phyloP scores from a whole-genome alignment of 768 basidiomycete genomes.

The Leucosporidium yakuticum region DNA sequence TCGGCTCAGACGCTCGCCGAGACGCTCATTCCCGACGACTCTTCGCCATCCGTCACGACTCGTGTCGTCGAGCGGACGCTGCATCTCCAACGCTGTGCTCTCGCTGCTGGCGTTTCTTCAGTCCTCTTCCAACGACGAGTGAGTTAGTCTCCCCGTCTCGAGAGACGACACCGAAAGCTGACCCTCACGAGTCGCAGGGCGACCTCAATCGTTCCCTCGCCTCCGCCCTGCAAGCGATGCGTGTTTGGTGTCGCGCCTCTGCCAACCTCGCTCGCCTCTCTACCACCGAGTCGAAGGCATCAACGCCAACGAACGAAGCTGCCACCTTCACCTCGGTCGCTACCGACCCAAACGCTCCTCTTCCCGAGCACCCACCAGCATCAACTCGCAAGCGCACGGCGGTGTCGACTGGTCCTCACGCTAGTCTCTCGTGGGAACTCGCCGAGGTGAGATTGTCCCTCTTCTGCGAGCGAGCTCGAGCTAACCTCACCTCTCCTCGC shows the following conservation, averaged over 20 bases:
- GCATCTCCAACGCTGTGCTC: slow-evolving; percentile 61
- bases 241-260: slow-evolving; percentile 30
- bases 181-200: slow-evolving; percentile 48
- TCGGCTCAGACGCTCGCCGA: slow-evolving; percentile 45
- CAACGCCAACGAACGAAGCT: slow-evolving; percentile 13
- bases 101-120: slow-evolving; percentile 65
- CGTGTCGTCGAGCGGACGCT: slow-evolving; percentile 58
- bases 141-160: background rate
- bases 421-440: slow-evolving; percentile 66
- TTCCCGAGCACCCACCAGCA: slow-evolving; percentile 14
- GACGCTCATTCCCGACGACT: slow-evolving; percentile 50
- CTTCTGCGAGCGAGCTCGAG: too few relatives aligned
- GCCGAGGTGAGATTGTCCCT: slow-evolving; percentile 47
- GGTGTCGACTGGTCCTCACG: slow-evolving; percentile 30
- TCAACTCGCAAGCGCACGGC: slow-evolving; percentile 1
- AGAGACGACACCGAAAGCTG: slow-evolving; percentile 58
- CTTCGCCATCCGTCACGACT: slow-evolving; percentile 47
- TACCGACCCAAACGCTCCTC: slow-evolving; percentile 21
- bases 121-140: slow-evolving; percentile 65
- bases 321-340: background rate
- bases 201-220: slow-evolving; percentile 49
- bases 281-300: slow-evolving; percentile 28
- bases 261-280: slow-evolving; percentile 39
- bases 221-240: slow-evolving; percentile 38
- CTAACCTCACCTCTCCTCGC: background rate